A percentile compares a stretch with the other conserved stretches of the same genome.
Conservation (phyloP, 495 filamentous ascomycete species). For the Podospora comata region DNA sequence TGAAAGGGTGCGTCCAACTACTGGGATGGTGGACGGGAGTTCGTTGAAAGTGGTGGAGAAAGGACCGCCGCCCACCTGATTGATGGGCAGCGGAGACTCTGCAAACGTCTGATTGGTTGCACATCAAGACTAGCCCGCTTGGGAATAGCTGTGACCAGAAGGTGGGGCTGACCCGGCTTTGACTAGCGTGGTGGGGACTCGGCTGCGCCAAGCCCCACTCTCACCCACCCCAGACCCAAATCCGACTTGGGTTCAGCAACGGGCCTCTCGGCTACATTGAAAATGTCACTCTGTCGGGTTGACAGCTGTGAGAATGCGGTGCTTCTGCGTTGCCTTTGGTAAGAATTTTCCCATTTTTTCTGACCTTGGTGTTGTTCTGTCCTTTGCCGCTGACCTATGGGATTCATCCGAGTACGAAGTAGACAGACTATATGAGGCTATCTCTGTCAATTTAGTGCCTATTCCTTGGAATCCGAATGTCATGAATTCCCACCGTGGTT, state of each 20-base stretch:
- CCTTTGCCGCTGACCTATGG: not conserved
- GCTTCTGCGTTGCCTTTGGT: not conserved
- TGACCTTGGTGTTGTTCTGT: not conserved
- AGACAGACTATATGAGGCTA: no score
- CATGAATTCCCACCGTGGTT: not conserved
- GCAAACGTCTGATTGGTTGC: not conserved
- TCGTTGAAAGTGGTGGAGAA: slow-evolving; percentile 7
- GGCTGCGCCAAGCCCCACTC: not conserved
- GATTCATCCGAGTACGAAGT: not conserved
- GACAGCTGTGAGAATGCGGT: slow-evolving; percentile 1
- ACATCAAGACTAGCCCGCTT: not conserved
- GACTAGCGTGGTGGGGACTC: slow-evolving; percentile 5
- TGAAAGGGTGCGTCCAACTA: not conserved
- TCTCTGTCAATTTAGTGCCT: not conserved
- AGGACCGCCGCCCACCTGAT: slow-evolving; percentile 2
- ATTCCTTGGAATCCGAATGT: not conserved
- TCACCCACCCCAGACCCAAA: slow-evolving; percentile 1
- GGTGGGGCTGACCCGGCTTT: slow-evolving; percentile 6
- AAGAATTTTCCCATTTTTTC: not conserved
- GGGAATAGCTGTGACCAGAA: not conserved
- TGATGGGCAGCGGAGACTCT: slow-evolving; percentile 6
- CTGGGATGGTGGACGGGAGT: not conserved
- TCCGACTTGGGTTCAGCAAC: not conserved
- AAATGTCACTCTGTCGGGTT: slow-evolving; percentile 2
- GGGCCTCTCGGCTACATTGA: not conserved